phyloP scores from a whole-genome alignment of 441 rosid genomes.

The Dalechampia spathulata region DNA sequence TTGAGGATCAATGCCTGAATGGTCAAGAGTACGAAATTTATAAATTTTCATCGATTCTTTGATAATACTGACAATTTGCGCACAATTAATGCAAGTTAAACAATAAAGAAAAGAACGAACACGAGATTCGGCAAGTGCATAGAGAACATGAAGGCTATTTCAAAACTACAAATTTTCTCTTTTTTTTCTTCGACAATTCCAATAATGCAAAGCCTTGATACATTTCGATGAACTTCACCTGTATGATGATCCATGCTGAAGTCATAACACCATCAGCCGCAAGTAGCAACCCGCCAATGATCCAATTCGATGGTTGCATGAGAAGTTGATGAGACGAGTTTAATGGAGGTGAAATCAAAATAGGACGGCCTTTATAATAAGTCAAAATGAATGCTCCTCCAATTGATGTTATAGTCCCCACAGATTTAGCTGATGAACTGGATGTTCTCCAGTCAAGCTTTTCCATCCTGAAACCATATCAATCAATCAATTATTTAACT shows the following conservation, averaged over 20 bases:
- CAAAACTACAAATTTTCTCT: too few species aligned
- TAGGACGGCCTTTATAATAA: constrained; percentile 39
- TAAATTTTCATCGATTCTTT: neutral
- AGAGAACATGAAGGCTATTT: neutral
- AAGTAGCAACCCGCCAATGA: constrained; percentile 39
- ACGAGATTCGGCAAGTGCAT: too few species aligned
- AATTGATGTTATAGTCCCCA: constrained; percentile 36
- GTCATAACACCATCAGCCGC: constrained; percentile 14
- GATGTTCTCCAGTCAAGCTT: constrained; percentile 26
- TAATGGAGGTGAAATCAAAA: constrained; percentile 8
- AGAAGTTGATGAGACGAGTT: neutral
- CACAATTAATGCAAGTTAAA: too few species aligned
- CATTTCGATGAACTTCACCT: constrained; percentile 37
- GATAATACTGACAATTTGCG: neutral
- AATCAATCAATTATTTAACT: neutral
- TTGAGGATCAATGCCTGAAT: constrained; percentile 37
- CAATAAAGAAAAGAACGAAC: neutral
- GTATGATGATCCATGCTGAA: constrained; percentile 34
- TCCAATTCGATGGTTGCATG: constrained; percentile 28
- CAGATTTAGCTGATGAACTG: constrained; percentile 37
- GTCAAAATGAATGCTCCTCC: constrained; percentile 39
- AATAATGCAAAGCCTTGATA: too few species aligned
- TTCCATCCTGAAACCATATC: constrained; percentile 30
- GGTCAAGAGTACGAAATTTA: neutral
- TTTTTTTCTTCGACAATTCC: too few species aligned